These are phyloP conservation scores for Phaseolus coccineus DNA, from an alignment of 331 rosid genomes.

Conservation along the genomic window DNA sequence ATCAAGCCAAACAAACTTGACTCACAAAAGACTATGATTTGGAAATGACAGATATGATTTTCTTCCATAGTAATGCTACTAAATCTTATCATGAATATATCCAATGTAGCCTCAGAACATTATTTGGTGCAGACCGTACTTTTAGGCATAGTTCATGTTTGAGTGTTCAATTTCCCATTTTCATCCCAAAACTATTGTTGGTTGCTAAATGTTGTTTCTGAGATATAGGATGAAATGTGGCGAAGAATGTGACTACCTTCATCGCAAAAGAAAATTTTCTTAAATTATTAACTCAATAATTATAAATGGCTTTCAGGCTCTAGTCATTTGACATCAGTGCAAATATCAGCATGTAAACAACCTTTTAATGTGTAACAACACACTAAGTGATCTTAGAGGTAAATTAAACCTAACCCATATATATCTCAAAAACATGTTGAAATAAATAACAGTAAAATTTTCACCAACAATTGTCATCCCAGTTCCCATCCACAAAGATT, in stretches of 20 bases:
- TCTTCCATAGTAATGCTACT: not conserved
- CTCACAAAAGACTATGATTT: conserved; percentile 4
- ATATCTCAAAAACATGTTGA: not conserved
- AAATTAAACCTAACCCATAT: conserved; percentile 25
- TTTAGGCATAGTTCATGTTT: not conserved
- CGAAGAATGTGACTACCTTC: conserved; percentile 1
- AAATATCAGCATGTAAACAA: conserved; percentile 17
- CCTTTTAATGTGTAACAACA: not conserved
- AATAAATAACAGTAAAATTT: not conserved
- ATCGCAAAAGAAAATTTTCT: not conserved
- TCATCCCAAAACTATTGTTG: not conserved
- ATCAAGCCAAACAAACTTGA: not conserved
- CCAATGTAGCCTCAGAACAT: not conserved
- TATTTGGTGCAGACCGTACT: not conserved
- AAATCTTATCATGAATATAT: not conserved
- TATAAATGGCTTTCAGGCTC: not conserved
- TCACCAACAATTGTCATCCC: not conserved
- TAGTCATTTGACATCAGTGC: conserved; percentile 23
- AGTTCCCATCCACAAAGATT: conserved; percentile 15
- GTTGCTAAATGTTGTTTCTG: not conserved
- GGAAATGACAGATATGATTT: conserved; percentile 8
- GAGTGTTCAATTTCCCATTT: not conserved
- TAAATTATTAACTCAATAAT: not conserved
- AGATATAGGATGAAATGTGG: not conserved
- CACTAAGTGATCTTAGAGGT: not conserved